These are phyloP conservation scores for Aureobasidium namibiae DNA, from an alignment of 2,329 filamentous ascomycete genomes.

Conservation along the genomic window DNA sequence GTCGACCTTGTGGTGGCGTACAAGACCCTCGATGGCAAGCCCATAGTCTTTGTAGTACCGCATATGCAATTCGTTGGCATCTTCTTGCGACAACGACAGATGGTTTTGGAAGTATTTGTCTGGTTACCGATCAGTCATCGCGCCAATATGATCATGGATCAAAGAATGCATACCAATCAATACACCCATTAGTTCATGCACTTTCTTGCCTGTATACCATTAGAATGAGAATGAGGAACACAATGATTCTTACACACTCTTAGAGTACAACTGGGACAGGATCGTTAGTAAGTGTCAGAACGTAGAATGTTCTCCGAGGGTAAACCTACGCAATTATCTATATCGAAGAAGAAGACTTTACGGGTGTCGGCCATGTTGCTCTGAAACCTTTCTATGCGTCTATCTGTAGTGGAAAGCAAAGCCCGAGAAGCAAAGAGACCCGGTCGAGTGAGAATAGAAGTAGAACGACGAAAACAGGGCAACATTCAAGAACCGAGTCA, in stretches of 20 bases:
- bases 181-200: slow-evolving; percentile 80
- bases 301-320: not conserved
- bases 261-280: slow-evolving; percentile 61
- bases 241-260: slow-evolving; percentile 44
- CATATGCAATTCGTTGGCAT: slow-evolving; percentile 77
- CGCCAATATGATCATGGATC: slow-evolving; percentile 19
- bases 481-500: not conserved
- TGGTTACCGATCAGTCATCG: not conserved
- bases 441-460: not conserved
- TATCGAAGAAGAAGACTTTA: slow-evolving; percentile 72
- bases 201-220: slow-evolving; percentile 46
- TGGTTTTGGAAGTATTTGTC: slow-evolving; percentile 58
- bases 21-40: slow-evolving; percentile 90
- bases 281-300: not conserved
- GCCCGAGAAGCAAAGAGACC: not conserved
- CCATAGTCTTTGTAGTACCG: slow-evolving; percentile 96
- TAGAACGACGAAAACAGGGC: not conserved
- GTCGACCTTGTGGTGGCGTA: slow-evolving; percentile 90
- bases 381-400: not conserved
- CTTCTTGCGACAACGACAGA: slow-evolving; percentile 62
- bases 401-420: not conserved
- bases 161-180: slow-evolving; percentile 66
- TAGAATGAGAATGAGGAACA: not conserved
- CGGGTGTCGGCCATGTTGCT: slow-evolving; percentile 27
- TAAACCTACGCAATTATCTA: slow-evolving; percentile 78